A percentile compares a stretch with the other conserved stretches of the same genome.
These are phyloP conservation scores for Trichoderma asperellum DNA, from an alignment of 2,329 filamentous ascomycete species.

Conservation along the genomic window DNA sequence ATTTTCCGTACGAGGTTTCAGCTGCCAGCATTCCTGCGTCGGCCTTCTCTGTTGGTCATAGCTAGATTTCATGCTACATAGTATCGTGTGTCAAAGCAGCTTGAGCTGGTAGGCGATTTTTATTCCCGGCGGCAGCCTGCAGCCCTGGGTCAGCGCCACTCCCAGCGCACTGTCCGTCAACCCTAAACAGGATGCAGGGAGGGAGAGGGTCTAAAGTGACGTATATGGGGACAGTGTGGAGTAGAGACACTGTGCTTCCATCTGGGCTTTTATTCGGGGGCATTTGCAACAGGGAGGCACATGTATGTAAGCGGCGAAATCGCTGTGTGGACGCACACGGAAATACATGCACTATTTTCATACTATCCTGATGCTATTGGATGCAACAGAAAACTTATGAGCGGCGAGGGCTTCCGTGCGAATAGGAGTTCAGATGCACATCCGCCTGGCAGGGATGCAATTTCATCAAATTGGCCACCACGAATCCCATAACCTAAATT, in stretches of 20 bases:
- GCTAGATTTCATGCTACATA: neutral
- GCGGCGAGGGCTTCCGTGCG: conserved; percentile 1
- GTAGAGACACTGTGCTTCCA: neutral
- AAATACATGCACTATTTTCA: neutral
- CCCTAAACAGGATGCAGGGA: conserved; percentile 15
- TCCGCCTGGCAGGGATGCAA: conserved; percentile 1
- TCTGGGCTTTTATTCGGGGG: neutral
- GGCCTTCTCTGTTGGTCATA: conserved; percentile 24
- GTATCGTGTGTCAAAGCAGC: conserved; percentile 4
- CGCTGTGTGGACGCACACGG: neutral
- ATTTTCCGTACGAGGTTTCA: conserved; percentile 20
- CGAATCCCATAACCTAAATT: neutral
- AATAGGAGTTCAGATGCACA: neutral
- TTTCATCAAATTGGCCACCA: neutral
- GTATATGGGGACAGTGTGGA: neutral
- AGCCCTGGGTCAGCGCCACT: conserved; percentile 17
- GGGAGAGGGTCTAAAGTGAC: neutral
- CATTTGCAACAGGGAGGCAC: neutral
- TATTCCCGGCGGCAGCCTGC: conserved; percentile 26
- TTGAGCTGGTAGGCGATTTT: conserved; percentile 21
- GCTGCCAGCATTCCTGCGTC: conserved; percentile 4
- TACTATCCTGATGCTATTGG: neutral
- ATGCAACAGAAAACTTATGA: neutral
- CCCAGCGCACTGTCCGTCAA: conserved; percentile 18
- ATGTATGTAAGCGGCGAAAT: conserved; percentile 3